These are phyloP conservation scores for Colletotrichum sp. DNA, from an alignment of 2,329 filamentous ascomycete species.

Conservation along the genomic window DNA sequence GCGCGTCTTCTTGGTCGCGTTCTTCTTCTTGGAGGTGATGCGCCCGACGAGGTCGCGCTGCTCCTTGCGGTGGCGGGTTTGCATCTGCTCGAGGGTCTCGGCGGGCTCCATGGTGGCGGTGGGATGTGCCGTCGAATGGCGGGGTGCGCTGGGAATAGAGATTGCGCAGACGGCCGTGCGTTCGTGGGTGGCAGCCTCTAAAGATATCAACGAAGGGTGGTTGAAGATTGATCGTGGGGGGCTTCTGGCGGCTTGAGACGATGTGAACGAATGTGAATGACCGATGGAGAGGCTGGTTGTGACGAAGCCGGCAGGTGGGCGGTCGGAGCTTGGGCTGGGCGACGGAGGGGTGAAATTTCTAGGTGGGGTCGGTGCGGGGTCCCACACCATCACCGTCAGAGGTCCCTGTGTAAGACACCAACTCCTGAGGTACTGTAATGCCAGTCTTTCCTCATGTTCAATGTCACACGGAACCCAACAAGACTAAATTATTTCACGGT, in stretches of 20 bases:
- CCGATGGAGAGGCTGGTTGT: neutral
- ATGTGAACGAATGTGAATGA: neutral
- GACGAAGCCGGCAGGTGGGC: neutral
- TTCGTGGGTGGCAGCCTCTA: neutral
- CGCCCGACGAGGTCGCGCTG: slow-evolving; percentile 83
- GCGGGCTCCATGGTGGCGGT: slow-evolving; percentile 29
- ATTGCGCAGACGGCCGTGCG: neutral
- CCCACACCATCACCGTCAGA: neutral
- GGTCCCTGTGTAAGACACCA: neutral
- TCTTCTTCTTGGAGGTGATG: slow-evolving; percentile 95
- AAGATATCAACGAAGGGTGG: neutral
- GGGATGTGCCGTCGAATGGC: neutral
- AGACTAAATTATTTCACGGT: neutral
- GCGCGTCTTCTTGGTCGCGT: slow-evolving; percentile 85
- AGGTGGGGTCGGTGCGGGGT: slow-evolving; percentile 16
- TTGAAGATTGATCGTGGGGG: neutral
- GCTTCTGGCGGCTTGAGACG: neutral
- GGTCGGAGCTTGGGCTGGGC: neutral
- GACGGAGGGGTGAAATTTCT: slow-evolving; percentile 18
- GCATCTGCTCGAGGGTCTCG: slow-evolving; percentile 75
- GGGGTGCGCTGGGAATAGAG: fast-evolving
- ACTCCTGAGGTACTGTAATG: neutral
- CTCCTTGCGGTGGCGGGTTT: slow-evolving; percentile 85
- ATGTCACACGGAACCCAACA: neutral
- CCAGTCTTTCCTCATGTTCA: neutral